These are phyloP conservation scores for Ophiognomonia clavigignenti-juglandacearum DNA, from an alignment of 2,329 filamentous ascomycete genomes.

Conservation along the genomic window DNA sequence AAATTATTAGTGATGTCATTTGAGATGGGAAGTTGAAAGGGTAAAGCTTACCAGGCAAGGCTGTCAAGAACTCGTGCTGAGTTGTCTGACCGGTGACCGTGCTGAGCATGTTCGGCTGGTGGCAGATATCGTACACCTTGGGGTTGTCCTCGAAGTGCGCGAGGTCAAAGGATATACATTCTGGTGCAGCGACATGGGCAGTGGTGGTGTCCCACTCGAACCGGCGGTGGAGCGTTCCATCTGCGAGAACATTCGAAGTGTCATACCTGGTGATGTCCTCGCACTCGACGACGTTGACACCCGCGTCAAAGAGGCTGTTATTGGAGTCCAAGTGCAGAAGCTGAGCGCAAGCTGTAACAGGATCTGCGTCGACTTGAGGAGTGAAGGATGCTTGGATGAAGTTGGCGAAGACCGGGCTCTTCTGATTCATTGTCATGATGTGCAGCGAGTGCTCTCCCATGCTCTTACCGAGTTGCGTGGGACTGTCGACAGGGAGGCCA, in stretches of 20 bases:
- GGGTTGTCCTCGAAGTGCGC: neutral
- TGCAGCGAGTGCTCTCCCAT: neutral
- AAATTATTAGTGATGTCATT: no score
- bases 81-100: slow-evolving; percentile 2
- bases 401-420: neutral
- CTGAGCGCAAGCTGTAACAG: neutral
- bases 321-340: neutral
- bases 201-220: slow-evolving; percentile 3
- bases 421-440: neutral
- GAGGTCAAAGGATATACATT: neutral
- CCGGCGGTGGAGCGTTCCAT: neutral
- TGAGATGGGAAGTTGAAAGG: neutral
- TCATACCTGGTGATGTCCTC: neutral
- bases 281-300: slow-evolving; percentile 1
- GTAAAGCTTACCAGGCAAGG: neutral
- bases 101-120: neutral
- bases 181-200: neutral
- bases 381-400: neutral
- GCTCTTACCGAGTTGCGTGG: neutral
- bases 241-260: neutral
- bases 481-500: neutral
- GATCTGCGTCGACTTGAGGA: neutral
- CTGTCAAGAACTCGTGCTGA: neutral
- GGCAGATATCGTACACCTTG: neutral
- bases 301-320: neutral